Evolutionary conservation across 345 rosid genomes (phyloP), one percentile per base, ranked within the genome.

Genomic region (Syzygium aromaticum): DNA sequence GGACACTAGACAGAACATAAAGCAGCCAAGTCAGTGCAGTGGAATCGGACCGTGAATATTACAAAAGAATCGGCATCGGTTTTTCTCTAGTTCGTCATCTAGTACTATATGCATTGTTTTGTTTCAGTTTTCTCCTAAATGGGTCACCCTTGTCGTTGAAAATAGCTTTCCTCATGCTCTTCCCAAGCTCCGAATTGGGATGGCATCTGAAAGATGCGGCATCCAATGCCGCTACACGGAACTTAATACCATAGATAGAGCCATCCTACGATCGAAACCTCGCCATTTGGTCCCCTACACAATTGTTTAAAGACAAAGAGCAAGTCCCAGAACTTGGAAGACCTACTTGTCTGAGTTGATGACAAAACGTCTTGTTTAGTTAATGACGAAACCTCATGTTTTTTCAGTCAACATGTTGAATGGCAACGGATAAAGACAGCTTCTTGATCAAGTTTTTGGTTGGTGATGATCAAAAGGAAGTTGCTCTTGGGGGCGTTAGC

Each of bases 221-320:
- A 23, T 21, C 11, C 1, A 25, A 19, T 9, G 80, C 25, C 1
- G 49, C 80, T 33, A 0, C 25, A 38, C 25, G 0, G 46, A 73
- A 33, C 46, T 8, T 4, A 10, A 33, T 17, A 2, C 13, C 5
- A 2, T 9, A 19, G 80, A 33, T 3, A 5, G 25, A 19, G 80
- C 49, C 14, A 2, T 19, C 25, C 10, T 19, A 73, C 25, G 49
- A 19, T 19, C 6, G 14, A 73, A 73, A 33, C 46, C 49, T 38
- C 2, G 14, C 11, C 49, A 4, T 73, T 33, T 38, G 80, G 80
- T 0, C 80, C 49, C 80, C 49, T 1, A 1, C 23, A 40, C 25
- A 4, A 33, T 25, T 19, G 1, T 22, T 19, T 0, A n/a, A 61
- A 0, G 33, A 13, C 38, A 30, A 17, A 27, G 4, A 61, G 2